phyloP scores from a whole-genome alignment of 371 early-diverging fungal genomes.

The Funneliformis caledonium region DNA sequence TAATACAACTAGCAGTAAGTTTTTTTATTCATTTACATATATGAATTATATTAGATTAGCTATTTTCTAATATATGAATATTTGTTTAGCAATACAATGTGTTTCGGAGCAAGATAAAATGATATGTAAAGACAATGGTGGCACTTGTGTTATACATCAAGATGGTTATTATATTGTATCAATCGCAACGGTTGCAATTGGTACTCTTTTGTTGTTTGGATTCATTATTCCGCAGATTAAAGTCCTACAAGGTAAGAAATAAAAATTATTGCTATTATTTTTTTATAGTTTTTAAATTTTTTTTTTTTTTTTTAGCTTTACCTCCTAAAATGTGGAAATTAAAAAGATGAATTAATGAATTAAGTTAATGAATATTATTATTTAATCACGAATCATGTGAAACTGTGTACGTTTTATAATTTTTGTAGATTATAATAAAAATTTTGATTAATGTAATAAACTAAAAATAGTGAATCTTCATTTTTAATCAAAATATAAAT shows the following conservation, averaged over 20 bases:
- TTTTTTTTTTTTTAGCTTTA: not conserved
- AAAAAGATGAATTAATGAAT: not conserved
- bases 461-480: too few relatives aligned
- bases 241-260: slow-evolving; percentile 3
- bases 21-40: not conserved
- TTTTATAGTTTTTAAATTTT: not conserved
- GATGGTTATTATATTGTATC: slow-evolving; percentile 92
- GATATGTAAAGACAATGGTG: slow-evolving; percentile 67
- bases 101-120: slow-evolving; percentile 62
- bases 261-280: not conserved
- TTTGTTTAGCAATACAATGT: slow-evolving; percentile 56
- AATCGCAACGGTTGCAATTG: not conserved
- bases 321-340: slow-evolving; percentile 24
- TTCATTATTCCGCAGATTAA: slow-evolving; percentile 20
- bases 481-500: too few relatives aligned
- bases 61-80: not conserved
- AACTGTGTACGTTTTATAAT: too few relatives aligned
- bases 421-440: too few relatives aligned
- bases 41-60: not conserved
- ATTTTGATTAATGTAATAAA: too few relatives aligned
- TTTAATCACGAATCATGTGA: too few relatives aligned
- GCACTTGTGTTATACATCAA: slow-evolving; percentile 64
- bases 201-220: not conserved
- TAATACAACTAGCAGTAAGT: slow-evolving; percentile 50
- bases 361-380: too few relatives aligned